Evolutionary conservation across 805 yeast species (phyloP).

Genomic region (Starmerella cellae): DNA sequence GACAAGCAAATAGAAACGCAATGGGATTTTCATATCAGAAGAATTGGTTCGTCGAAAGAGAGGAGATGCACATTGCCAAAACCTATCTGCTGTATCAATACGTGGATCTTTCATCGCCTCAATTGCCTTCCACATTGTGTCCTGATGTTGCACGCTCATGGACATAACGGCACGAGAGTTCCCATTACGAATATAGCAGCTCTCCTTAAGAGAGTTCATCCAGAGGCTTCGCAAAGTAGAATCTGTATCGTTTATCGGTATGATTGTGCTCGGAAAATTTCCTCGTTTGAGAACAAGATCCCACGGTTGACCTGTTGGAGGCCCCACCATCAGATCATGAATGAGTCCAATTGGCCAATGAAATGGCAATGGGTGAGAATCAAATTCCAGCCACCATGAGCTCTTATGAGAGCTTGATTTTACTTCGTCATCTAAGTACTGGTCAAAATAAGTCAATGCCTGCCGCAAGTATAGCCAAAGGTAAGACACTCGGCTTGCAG

Average conservation of each 20-base stretch:
- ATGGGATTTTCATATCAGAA: slow-evolving; percentile 3
- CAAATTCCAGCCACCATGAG: slow-evolving; percentile 16
- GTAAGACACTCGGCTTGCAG: slow-evolving; percentile 12
- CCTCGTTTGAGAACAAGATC: slow-evolving; percentile 33
- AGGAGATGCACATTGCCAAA: slow-evolving; percentile 22
- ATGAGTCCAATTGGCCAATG: slow-evolving; percentile 20
- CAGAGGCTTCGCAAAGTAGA: slow-evolving; percentile 39
- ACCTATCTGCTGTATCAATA: slow-evolving; percentile 13
- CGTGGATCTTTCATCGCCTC: background rate
- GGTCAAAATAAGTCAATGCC: slow-evolving; percentile 13
- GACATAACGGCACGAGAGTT: slow-evolving; percentile 71
- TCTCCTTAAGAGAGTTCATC: slow-evolving; percentile 72
- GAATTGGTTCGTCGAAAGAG: slow-evolving; percentile 9
- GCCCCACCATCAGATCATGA: slow-evolving; percentile 9
- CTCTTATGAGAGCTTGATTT: background rate
- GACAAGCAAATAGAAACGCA: slow-evolving; percentile 3
- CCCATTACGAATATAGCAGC: slow-evolving; percentile 62
- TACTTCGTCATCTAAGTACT: slow-evolving; percentile 3
- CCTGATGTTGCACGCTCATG: slow-evolving; percentile 49
- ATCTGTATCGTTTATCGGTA: slow-evolving; percentile 28
- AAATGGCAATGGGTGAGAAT: slow-evolving; percentile 11
- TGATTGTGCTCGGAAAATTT: slow-evolving; percentile 33
- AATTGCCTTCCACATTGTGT: slow-evolving; percentile 38
- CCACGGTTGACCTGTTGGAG: slow-evolving; percentile 32
- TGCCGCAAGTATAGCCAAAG: slow-evolving; percentile 10